These are phyloP conservation scores for Kodamaea sp. DNA, from an alignment of 1,139 yeast genomes.

Conservation along the genomic window DNA sequence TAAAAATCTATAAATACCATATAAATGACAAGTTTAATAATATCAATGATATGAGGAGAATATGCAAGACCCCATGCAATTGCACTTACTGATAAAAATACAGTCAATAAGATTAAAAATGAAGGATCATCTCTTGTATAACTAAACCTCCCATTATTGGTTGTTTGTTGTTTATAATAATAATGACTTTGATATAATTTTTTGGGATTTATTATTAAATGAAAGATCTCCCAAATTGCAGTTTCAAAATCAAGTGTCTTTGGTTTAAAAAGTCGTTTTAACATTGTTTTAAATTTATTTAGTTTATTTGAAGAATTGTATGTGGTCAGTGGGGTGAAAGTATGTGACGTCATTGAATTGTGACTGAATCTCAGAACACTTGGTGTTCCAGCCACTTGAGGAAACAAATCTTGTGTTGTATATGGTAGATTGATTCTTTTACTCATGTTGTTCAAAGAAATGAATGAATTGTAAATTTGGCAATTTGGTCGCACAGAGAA, in stretches of 20 bases:
- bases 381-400: slow-evolving; percentile 20
- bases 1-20: slow-evolving; percentile 87
- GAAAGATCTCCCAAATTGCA: slow-evolving; percentile 85
- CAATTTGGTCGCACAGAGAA: no score
- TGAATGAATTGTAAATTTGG: no score
- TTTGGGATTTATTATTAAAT: slow-evolving; percentile 69
- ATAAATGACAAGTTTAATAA: slow-evolving; percentile 61
- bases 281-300: slow-evolving; percentile 24
- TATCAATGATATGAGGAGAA: slow-evolving; percentile 57
- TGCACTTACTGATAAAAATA: slow-evolving; percentile 67
- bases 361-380: slow-evolving; percentile 17
- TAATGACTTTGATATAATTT: slow-evolving; percentile 80
- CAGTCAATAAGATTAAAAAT: slow-evolving; percentile 67
- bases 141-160: slow-evolving; percentile 26
- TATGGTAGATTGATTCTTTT: slow-evolving; percentile 32
- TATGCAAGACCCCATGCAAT: slow-evolving; percentile 89
- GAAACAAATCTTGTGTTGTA: slow-evolving; percentile 38
- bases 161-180: slow-evolving; percentile 52
- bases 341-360: slow-evolving; percentile 18
- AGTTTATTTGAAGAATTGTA: slow-evolving; percentile 4
- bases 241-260: slow-evolving; percentile 87
- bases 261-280: slow-evolving; percentile 56
- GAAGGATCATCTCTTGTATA: slow-evolving; percentile 94
- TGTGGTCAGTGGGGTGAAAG: slow-evolving; percentile 19
- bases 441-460: slow-evolving; percentile 8